Base-by-base conservation (phyloP, 768 basidiomycete species). In the Lentinula lateritia region DNA sequence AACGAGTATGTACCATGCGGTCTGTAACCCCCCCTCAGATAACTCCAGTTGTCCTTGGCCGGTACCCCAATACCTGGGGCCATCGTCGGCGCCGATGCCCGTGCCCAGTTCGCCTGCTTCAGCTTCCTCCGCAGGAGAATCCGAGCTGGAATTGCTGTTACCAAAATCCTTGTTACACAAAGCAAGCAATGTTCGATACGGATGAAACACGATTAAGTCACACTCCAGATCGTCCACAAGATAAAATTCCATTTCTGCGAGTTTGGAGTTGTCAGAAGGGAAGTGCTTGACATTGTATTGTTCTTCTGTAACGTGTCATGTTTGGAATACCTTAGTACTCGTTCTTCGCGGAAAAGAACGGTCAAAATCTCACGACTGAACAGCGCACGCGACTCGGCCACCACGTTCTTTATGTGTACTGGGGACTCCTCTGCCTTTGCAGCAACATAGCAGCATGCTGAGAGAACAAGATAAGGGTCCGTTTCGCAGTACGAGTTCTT, bases 161-260 rank as follows among this genome's bases (percentile, higher is more conserved):
- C 74, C 76, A 54, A 68, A 72, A 42, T 87, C 86, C 62, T 85
- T 84, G 62, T 83, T 88, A 66, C 90, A 91, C 18, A 97, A 77
- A 1, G 89, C 79, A 45, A 90, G 76, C 23, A 98, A 83, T 0
- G 93, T 92, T 56, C 94, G 87, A 74, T 99, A 99, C 0, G 97
- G 96, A 71, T 98, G 97, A 72, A 94, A 98, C 7, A 98, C 83
- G 59, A 88, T 83, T 46, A 99, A 77, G 73, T 98, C 93, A 68
- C 96, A 98, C 72, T 97, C 95, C 32, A 98, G 83, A 70, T 99
- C 95, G 69, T 93, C 93, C 23, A 99, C 88, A 9, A 98, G 86
- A 75, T 96, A 98, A 76, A 98, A 98, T 71, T 98, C 96, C 95
- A 98, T 98, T 72, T 99, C 97, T 3, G 95, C 97, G 13, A 99